Base-by-base conservation (phyloP, 441 rosid genomes). In the Arabidopsis lyrata region DNA sequence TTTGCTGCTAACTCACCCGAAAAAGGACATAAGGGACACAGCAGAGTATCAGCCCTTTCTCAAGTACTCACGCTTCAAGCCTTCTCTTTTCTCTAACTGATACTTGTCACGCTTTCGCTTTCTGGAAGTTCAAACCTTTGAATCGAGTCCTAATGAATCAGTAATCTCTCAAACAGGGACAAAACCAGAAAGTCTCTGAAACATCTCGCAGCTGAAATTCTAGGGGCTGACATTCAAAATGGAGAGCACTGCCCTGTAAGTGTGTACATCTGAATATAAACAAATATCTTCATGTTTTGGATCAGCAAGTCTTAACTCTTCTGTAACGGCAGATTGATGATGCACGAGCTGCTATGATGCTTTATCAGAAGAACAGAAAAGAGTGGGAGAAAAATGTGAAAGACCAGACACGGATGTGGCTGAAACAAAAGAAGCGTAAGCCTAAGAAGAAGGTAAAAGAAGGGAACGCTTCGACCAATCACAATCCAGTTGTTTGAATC, bases 161-260 rank as follows among this genome's bases (percentile, higher is more conserved):
- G 36, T 6, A 44, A 64, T 65, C 62, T 65, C 66, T 48, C 57
- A 74, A 76, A 59, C 86, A 95, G 98, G 81, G 93, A 78, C 39
- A 77, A 86, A 52, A 72, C 83, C 5, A 82, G 95, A 73, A 92
- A 83, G 77, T 85, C 97, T 7, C 89, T 92, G 58, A 82, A 84
- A 62, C 96, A 92, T 85, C 90, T 92, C 36, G 95, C 96, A 27
- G 56, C 87, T 0, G 97, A 92, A 84, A 77, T 89, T 81, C 88
- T 92, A 63, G 93, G 87, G 10, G 90, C 85, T 35, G 84, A 87
- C 63, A 95, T 92, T 76, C 98, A 95, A 78, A 85, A 81, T 57
- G 98, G 99, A 64, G 98, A 92, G 85, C 99, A 95, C 73, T 92
- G 98, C 67, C 87, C 99, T 36, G 99, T 95, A 79, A 89, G 91